Evolutionary conservation across 1,139 yeast genomes (phyloP), one percentile per base, ranked within the genome.

Genomic region (Yamadazyma triangularis): DNA sequence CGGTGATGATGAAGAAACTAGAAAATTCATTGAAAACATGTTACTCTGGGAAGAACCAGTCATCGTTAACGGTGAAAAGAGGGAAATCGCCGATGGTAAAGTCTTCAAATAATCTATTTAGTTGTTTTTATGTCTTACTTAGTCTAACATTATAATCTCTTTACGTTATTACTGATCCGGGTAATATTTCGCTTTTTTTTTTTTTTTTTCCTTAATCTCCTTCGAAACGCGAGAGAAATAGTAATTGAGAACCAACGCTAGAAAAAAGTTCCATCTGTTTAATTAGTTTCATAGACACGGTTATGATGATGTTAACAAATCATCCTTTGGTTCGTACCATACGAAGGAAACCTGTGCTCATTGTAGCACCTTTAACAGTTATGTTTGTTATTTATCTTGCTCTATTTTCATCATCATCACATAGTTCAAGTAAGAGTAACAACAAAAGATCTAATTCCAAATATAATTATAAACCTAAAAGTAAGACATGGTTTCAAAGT

Each of bases 311-410:
- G 6, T 8, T 24, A 7, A 15, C 23, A 10, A 28, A 28, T 14
- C 31, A 28, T 24, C 27, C 31, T 4, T 13, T 33, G 4, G 14
- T 73, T 10, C 73, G 78, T 41, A 72, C 65, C 45, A 64, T 76
- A 64, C 79, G 81, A 71, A 76, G 79, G 61, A 75, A 60, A 46
- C 82, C 82, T 10, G 46, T 69, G 33, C 54, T 65, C 28, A 45
- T 65, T 20, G 33, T 76, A 26, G 75, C 64, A 4, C 79, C 79
- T 4, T 36, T 75, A 21, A 44, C 70, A 8, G 41, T 69, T 11
- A 33, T 76, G 16, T 41, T 71, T 14, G 44, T 73, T 15, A 38
- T 72, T 11, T 68, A 68, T 42, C 60, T 66, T 39, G 53, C 70
- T 23, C 44, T 75, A 24, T 64, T 73, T 37, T 53, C 63, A 44